Evolutionary conservation across 2,329 filamentous ascomycete genomes (phyloP), one percentile per base, ranked within the genome.

Genomic region (Stachybotrys elegans): DNA sequence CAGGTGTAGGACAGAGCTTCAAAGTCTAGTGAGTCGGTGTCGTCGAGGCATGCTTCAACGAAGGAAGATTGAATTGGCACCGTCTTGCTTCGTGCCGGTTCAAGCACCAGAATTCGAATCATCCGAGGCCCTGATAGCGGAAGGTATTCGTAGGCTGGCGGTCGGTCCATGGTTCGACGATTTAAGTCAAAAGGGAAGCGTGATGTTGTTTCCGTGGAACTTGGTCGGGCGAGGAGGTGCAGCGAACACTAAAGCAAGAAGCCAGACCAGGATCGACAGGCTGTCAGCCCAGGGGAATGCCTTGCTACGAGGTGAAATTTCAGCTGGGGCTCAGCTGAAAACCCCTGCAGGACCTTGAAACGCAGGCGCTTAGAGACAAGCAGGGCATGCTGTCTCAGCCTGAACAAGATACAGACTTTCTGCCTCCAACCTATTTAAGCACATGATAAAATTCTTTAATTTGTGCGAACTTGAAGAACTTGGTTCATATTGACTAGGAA

Each of bases 1-100:
- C 51, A 55, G 19, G 48, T 48, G 19, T 55, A 55, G 6, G 53
- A 55, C 12, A 55, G 32, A 6, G 53, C 53, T 25, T 53, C 49
- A 23, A 52, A 54, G 9, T 7, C 21, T n/a, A 6, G 9, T 19
- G 17, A n/a, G 5, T 7, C 11, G 5, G 9, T 21, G 9, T 22
- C 35, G 35, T n/a, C 35, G 6, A 8, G 7, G 20, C 35, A 37
- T 6, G 7, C 35, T 22, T 37, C 35, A 20, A 37, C 16, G 17
- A 21, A 37, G 25, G 25, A 29, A 29, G 8, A 29, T 9, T 14
- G 25, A 14, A 29, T 29, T 29, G 25, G 25, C 25, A 29, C 14
- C 8, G 25, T 29, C 25, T 29, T 29, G 25, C 25, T 29, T 8
- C 25, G 25, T 14, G 25, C 25, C 14, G 25, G 25, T 29, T 29